A percentile compares a stretch with the other conserved stretches of the same genome.
Conservation (phyloP, 345 rosid genomes). For the Lumnitzera racemosa region DNA sequence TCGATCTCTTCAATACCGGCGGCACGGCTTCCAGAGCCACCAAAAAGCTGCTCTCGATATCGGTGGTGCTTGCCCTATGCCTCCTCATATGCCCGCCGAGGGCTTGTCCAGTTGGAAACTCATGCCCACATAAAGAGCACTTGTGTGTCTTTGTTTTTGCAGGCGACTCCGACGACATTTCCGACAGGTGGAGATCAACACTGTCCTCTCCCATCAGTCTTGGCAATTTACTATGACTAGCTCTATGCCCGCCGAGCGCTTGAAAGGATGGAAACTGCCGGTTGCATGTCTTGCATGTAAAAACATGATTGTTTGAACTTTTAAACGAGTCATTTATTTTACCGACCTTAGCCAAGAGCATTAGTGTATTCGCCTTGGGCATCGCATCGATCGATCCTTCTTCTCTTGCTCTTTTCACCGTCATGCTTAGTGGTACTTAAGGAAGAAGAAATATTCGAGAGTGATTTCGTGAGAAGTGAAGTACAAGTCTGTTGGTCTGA, state of each 20-base stretch:
- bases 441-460: no score
- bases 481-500: no score
- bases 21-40: constrained; percentile 10
- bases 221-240: constrained; percentile 64
- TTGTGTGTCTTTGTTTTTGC: constrained; percentile 58
- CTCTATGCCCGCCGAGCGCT: constrained; percentile 90
- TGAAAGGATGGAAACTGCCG: constrained; percentile 68
- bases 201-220: constrained; percentile 18
- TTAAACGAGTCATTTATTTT: neutral
- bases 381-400: constrained; percentile 14
- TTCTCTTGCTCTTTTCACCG: constrained; percentile 46
- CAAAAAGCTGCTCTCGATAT: neutral
- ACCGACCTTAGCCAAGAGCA: constrained; percentile 60
- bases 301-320: constrained; percentile 26
- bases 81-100: constrained; percentile 96
- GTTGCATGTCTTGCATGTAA: constrained; percentile 81
- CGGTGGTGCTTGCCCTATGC: constrained; percentile 31
- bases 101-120: constrained; percentile 80
- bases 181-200: neutral
- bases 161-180: constrained; percentile 11
- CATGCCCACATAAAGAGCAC: constrained; percentile 83
- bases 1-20: constrained; percentile 58
- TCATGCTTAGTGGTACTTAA: neutral
- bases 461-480: no score
- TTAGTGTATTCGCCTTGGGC: constrained; percentile 50